These are phyloP conservation scores for Candida nemodendra DNA, from an alignment of 805 yeast genomes.

Conservation along the genomic window DNA sequence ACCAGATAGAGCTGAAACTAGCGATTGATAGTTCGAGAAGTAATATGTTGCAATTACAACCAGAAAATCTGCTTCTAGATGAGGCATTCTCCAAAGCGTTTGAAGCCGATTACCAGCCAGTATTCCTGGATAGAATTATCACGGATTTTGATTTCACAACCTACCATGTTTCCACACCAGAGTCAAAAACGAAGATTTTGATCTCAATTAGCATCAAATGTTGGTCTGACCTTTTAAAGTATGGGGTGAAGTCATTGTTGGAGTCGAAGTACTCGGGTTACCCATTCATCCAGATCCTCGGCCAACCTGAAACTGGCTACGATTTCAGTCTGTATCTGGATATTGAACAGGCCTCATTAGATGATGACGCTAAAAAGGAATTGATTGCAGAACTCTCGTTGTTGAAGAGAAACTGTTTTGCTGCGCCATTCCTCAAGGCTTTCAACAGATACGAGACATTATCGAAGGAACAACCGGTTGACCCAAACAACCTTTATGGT, in stretches of 20 bases:
- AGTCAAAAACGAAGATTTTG: conserved; percentile 60
- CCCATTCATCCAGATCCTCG: conserved; percentile 35
- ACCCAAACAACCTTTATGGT: conserved; percentile 42
- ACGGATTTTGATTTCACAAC: conserved; percentile 96
- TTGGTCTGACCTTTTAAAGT: conserved; percentile 67
- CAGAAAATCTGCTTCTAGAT: conserved; percentile 77
- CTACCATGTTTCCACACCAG: conserved; percentile 89
- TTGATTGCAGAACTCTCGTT: conserved; percentile 67
- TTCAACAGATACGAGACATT: conserved; percentile 75
- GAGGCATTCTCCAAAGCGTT: conserved; percentile 76
- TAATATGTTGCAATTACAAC: conserved; percentile 82
- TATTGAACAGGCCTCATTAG: conserved; percentile 28
- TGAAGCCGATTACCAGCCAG: conserved; percentile 44
- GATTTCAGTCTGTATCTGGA: conserved; percentile 76
- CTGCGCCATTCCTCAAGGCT: conserved; percentile 90
- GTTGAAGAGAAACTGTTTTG: conserved; percentile 82
- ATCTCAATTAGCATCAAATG: conserved; percentile 74
- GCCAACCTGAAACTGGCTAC: conserved; percentile 70
- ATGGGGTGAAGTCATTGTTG: conserved; percentile 61
- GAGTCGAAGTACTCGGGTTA: conserved; percentile 48
- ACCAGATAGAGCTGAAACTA: too few species aligned
- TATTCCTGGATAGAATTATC: conserved; percentile 76
- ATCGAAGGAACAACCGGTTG: conserved; percentile 40
- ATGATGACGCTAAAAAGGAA: conserved; percentile 47
- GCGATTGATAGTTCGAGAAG: too few species aligned